These are phyloP conservation scores for Sporobolomyces phaffii DNA, from an alignment of 768 basidiomycete species.

Conservation along the genomic window DNA sequence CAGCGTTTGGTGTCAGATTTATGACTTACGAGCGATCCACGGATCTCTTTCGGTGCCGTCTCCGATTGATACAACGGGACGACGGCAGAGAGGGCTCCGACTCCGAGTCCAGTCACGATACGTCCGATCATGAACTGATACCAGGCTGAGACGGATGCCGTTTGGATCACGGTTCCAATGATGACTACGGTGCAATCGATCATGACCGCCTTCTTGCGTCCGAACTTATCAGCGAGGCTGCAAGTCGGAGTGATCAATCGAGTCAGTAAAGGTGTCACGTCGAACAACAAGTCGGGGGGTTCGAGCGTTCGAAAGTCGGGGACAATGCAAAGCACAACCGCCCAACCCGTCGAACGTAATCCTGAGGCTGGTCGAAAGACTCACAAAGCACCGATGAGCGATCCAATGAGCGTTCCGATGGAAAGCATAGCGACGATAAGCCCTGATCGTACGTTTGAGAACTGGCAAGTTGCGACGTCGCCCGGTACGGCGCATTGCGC, in stretches of 20 bases:
- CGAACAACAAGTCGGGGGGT: no score
- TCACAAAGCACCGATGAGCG: conserved; percentile 59
- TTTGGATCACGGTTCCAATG: conserved; percentile 58
- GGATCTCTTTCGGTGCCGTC: conserved; percentile 64
- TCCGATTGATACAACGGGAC: conserved; percentile 71
- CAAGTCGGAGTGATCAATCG: no score
- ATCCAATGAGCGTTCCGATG: conserved; percentile 64
- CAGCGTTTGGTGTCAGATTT: no score
- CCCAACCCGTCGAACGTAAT: no score
- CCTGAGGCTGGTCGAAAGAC: no score
- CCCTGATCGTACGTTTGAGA: conserved; percentile 54
- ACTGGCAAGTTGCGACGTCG: conserved; percentile 52
- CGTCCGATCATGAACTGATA: conserved; percentile 55
- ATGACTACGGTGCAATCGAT: conserved; percentile 57
- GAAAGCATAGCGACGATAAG: conserved; percentile 66
- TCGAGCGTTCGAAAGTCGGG: no score
- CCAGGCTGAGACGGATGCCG: conserved; percentile 55
- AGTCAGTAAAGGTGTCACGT: no score
- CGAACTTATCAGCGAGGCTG: conserved; percentile 61
- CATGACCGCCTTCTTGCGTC: conserved; percentile 62
- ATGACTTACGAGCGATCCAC: conserved; percentile 52
- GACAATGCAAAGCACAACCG: no score
- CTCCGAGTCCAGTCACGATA: conserved; percentile 61
- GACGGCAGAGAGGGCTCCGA: conserved; percentile 63
- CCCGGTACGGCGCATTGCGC: conserved; percentile 50